Evolutionary conservation across 495 filamentous ascomycete species (phyloP).

Genomic region (Hypoxylon intermedium): DNA sequence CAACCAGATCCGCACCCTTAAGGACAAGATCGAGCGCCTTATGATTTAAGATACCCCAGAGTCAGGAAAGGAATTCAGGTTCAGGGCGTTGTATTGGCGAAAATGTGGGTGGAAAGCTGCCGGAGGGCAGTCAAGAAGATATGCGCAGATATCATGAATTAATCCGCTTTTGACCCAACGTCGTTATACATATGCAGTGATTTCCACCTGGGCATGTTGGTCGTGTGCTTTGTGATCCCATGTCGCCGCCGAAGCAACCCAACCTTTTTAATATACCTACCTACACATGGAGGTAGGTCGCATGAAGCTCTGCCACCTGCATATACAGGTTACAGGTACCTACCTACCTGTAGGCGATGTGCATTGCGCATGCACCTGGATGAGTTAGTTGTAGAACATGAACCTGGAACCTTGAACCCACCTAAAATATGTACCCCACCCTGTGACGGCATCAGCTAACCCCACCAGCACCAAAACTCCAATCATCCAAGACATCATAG

Average conservation of each 20-base stretch:
- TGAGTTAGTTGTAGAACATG: no score
- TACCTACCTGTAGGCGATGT: no score
- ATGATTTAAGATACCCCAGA: conserved; percentile 74
- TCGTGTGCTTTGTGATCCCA: no score
- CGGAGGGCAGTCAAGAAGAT: background rate
- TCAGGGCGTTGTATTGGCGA: conserved; percentile 9
- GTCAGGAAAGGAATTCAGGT: conserved; percentile 20
- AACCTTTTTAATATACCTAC: no score
- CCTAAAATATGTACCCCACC: conserved; percentile 21
- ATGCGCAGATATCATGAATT: conserved; percentile 6
- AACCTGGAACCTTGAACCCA: no score
- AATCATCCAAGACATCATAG: conserved; percentile 25
- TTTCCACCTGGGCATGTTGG: no score
- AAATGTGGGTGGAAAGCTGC: conserved; percentile 4
- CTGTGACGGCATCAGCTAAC: conserved; percentile 40
- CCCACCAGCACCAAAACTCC: conserved; percentile 34
- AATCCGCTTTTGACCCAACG: background rate
- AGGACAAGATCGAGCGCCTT: conserved; percentile 94
- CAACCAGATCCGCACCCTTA: conserved; percentile 81
- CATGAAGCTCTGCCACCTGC: no score
- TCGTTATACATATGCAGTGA: no score
- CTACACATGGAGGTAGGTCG: no score
- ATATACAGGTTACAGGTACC: no score
- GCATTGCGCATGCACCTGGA: no score
- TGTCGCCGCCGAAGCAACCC: no score